Conservation (phyloP, 1,284 basidiomycete genomes). For the Hemileia vastatrix region DNA sequence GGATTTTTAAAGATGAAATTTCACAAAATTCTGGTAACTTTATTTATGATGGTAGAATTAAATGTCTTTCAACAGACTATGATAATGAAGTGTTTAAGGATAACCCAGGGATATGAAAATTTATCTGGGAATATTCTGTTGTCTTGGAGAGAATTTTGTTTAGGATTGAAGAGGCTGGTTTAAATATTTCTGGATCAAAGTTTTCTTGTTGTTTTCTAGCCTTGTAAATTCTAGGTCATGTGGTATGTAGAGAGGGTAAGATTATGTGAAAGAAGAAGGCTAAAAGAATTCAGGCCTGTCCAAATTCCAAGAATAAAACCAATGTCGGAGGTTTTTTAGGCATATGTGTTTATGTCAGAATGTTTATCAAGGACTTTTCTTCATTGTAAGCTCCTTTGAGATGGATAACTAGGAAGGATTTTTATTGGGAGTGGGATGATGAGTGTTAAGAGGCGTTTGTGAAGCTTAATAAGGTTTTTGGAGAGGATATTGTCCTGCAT, state of each 20-base stretch:
- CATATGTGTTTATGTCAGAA: constrained; percentile 9
- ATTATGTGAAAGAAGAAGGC: background rate
- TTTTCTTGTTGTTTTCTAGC: background rate
- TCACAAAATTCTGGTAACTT: background rate
- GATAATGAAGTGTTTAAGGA: background rate
- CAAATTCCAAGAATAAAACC: background rate
- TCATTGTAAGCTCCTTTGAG: background rate
- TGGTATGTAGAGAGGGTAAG: background rate
- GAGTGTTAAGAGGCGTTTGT: constrained; percentile 2
- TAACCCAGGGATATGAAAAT: background rate
- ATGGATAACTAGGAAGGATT: constrained; percentile 1
- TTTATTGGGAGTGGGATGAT: background rate
- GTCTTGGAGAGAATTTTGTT: background rate
- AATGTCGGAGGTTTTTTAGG: constrained; percentile 5
- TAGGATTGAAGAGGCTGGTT: background rate
- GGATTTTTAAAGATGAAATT: background rate
- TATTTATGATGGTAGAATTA: constrained; percentile 5
- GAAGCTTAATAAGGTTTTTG: too few species aligned
- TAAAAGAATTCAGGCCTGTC: background rate
- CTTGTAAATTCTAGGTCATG: background rate
- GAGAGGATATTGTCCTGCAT: too few species aligned
- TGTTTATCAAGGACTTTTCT: constrained; percentile 8
- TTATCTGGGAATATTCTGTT: background rate
- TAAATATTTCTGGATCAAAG: background rate
- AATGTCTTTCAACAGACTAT: background rate